Base-by-base conservation (phyloP, 2,329 filamentous ascomycete genomes). In the Fusarium oxysporum region DNA sequence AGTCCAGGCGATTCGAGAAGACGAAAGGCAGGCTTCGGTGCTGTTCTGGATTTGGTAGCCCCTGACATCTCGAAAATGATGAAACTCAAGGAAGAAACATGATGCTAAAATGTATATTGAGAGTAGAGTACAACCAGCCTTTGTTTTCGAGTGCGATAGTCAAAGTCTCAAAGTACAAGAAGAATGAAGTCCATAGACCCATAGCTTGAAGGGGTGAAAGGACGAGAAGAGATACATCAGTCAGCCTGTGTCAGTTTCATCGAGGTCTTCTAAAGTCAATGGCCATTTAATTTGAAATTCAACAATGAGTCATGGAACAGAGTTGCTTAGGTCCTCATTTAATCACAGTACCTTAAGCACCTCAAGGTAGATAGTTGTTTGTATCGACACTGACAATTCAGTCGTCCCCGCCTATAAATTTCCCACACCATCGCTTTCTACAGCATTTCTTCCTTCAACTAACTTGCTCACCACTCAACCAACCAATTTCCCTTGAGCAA, bases 401-500 rank as follows among this genome's bases (percentile, higher is more conserved):
- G 28, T 33, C 30, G 33, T 16, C 30, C 2, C 8, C 3, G 47
- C 16, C 47, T 50, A 50, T 50, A 23, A 23, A 23, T 50, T 9
- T 6, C 47, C 10, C 30, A 32, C 21, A 17, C 4, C 21, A 32
- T 32, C 45, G 21, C 28, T n/a, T 50, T 5, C 23, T 14, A 5
- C 21, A 32, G 23, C 28, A 21, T 23, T 23, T 32, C 28, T 32
- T 50, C 21, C 21, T 50, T 13, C 28, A 13, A 5, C 45, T 19
- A 50, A 17, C 28, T 48, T 48, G 2, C 10, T 8, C 14, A 32
- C 1, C 21, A 32, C 0, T 4, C 45, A 48, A 9, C 28, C 19
- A 5, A 4, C 6, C 45, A 13, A 3, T 21, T 13, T 32, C 3
- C 0, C 14, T 2, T 32, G 5, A 6, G 45, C 28, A 17, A 50